Evolutionary conservation across 331 rosid species (phyloP).

Genomic region (Prunus yedoensis): DNA sequence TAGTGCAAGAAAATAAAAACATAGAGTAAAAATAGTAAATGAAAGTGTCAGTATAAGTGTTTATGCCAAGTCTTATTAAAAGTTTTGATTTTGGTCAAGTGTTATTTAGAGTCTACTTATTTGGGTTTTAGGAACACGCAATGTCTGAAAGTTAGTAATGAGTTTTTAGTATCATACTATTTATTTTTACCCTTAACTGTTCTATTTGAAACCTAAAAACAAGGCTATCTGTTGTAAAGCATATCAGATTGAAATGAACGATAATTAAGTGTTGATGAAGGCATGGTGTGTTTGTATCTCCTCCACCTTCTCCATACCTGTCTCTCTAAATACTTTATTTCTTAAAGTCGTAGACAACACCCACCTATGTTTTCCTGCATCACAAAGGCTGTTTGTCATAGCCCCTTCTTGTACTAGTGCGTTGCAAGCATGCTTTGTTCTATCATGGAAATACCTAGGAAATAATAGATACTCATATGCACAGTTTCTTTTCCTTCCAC

Average conservation of each 20-base stretch:
- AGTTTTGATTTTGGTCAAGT: background rate
- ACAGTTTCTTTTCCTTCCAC: background rate
- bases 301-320: no score
- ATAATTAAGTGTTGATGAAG: no score
- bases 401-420: background rate
- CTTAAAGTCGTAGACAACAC: no score
- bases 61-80: background rate
- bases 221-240: no score
- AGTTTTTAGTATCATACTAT: no score
- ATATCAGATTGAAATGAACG: no score
- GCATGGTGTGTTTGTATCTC: no score
- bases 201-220: no score
- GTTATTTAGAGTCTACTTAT: background rate
- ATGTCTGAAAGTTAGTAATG: background rate
- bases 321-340: no score
- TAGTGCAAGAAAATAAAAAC: background rate
- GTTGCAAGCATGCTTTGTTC: background rate
- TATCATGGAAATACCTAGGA: background rate
- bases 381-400: background rate
- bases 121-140: background rate
- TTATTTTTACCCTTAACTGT: no score
- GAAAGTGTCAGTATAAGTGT: background rate
- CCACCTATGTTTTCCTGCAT: no score
- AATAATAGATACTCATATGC: background rate
- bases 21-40: background rate